A percentile compares a stretch with the other conserved stretches of the same genome.
phyloP scores from a whole-genome alignment of 805 yeast genomes.

The Starmerella sp. region DNA sequence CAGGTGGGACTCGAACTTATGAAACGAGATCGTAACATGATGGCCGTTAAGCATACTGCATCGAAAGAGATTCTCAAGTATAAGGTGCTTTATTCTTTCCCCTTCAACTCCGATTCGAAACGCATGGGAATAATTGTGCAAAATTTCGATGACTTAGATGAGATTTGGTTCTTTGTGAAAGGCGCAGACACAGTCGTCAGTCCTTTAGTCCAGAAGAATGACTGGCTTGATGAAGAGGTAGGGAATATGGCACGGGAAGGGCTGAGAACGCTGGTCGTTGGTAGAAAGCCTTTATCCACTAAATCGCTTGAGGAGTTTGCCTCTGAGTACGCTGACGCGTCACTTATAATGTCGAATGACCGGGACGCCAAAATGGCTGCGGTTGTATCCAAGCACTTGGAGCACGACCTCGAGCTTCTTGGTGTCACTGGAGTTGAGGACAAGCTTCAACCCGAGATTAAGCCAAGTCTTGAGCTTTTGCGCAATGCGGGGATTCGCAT shows the following conservation, averaged over 20 bases:
- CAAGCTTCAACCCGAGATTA: constrained; percentile 80
- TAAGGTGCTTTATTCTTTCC: constrained; percentile 73
- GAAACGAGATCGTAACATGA: constrained; percentile 69
- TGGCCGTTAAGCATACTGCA: constrained; percentile 54
- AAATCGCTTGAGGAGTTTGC: constrained; percentile 52
- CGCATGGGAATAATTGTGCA: constrained; percentile 86
- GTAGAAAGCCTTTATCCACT: constrained; percentile 56
- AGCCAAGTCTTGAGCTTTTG: constrained; percentile 78
- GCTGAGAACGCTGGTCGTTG: constrained; percentile 84
- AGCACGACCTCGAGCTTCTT: constrained; percentile 68
- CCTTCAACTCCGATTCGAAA: constrained; percentile 90
- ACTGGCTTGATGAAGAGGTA: constrained; percentile 97
- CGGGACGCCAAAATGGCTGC: constrained; percentile 66
- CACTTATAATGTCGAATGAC: constrained; percentile 55
- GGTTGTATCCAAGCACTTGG: constrained; percentile 59
- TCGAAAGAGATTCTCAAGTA: constrained; percentile 40
- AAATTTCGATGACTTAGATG: constrained; percentile 44
- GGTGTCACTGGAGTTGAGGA: constrained; percentile 98
- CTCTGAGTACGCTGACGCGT: constrained; percentile 56
- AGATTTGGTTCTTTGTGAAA: constrained; percentile 74
- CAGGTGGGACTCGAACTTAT: constrained; percentile 68
- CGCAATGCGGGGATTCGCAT: constrained; percentile 95
- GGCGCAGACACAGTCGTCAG: constrained; percentile 97
- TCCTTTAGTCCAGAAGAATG: constrained; percentile 68
- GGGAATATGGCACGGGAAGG: constrained; percentile 98